Evolutionary conservation across 1,139 yeast species (phyloP), one percentile per base, ranked within the genome.

Genomic region (Debaryomyces singareniensis): DNA sequence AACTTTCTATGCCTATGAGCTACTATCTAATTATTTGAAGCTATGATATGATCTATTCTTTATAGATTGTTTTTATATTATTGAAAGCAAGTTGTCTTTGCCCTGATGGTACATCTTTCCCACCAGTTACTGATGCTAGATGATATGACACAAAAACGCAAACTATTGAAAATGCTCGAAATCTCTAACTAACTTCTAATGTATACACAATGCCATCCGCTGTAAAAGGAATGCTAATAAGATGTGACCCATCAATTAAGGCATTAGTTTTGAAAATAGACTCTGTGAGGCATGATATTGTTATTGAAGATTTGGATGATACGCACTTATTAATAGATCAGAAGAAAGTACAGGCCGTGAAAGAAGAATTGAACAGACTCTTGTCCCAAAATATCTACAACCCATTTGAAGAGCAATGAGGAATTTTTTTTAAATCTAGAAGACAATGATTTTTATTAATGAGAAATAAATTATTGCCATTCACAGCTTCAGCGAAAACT

Each of bases 171-270:
- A n/a, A n/a, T n/a, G n/a, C n/a, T n/a, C n/a, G n/a, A n/a, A n/a
- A n/a, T n/a, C n/a, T n/a, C n/a, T n/a, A n/a, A n/a, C n/a, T n/a
- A n/a, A n/a, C n/a, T n/a, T n/a, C n/a, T n/a, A n/a, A n/a, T n/a
- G n/a, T n/a, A n/a, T n/a, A n/a, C 7, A 18, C n/a, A 16, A 68
- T 68, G 74, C 63, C 67, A 15, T 59, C 67, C 5, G 74, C 74
- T 11, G 55, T 64, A 28, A 63, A 62, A 39, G 72, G 74, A 5
- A 66, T 64, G 0, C 46, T 68, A 29, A 69, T 67, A 11, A 68
- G 58, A 34, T 63, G 96, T 54, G 98, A 91, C 52, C 96, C 98
- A 1, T 85, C 96, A 1, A 87, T 91, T 38, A 70, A 79, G 38
- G 96, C 97, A 0, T 64, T 91, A 30, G 83, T 91, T 4, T 58